Base-by-base conservation (phyloP, 2,329 filamentous ascomycete genomes). In the Acrodontium crateriforme region DNA sequence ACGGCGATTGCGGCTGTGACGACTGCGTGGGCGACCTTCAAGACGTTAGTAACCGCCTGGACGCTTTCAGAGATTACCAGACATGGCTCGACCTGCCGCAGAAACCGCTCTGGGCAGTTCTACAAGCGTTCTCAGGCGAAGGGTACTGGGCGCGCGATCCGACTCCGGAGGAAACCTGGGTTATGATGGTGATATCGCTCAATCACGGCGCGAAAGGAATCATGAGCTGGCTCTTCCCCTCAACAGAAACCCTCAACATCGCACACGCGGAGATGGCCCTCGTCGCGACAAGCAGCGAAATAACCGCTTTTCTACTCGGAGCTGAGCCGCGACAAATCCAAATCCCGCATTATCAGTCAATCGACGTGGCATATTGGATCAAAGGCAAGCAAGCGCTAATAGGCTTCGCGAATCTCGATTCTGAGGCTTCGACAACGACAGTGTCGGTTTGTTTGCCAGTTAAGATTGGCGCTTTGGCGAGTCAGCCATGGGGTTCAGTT, bases 1-100 rank as follows among this genome's bases (percentile, higher is more conserved):
- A 72, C 28, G 71, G 71, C 36, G 65, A 69, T 51, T 74, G 70
- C 50, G 71, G 71, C 6, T 76, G 72, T 47, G 71, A 76, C 43
- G 63, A 69, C 47, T 76, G 71, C 46, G 30, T 35, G 13, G 67
- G 65, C 28, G 46, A 45, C n/a, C 54, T 73, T 11, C 53, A 58
- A 12, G 71, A 76, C 40, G 63, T 74, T 15, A 48, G 55, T 1
- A 45, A 44, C 6, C 56, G 63, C 2, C 41, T 65, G 1, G 58
- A 66, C 26, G 40, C 46, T 2, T 56, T 59, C 18, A 41, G 48
- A 11, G 37, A 41, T 5, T 66, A 60, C 30, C 56, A 61, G 31
- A 37, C 36, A 1, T 59, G 59, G 46, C 38, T 64, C 3, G 46
- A 49, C 12, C 38, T 27, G 9, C 38, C 40, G 3, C 20, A 36